These are phyloP conservation scores for Leccinellum rugosiceps DNA, from an alignment of 768 basidiomycete species.

Conservation along the genomic window DNA sequence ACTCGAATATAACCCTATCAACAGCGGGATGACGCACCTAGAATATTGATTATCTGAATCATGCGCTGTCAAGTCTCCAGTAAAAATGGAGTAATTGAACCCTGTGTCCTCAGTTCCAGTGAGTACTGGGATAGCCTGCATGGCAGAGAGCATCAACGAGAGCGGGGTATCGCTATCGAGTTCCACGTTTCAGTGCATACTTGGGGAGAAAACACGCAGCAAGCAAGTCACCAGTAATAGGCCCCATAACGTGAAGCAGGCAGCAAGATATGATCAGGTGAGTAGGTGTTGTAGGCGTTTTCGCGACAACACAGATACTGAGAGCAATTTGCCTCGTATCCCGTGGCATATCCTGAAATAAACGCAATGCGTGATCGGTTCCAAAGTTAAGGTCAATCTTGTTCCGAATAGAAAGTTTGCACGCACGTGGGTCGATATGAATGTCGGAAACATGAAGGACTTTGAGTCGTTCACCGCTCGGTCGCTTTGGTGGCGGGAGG, in stretches of 20 bases:
- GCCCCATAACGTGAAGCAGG: slow-evolving; percentile 65
- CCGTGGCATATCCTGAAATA: slow-evolving; percentile 55
- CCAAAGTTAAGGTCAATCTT: neutral
- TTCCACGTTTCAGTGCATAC: neutral
- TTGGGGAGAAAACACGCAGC: no score
- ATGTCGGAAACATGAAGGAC: slow-evolving; percentile 48
- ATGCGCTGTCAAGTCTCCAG: slow-evolving; percentile 71
- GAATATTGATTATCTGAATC: slow-evolving; percentile 63
- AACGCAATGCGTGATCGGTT: neutral
- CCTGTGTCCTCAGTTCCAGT: slow-evolving; percentile 55
- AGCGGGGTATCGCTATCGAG: slow-evolving; percentile 53
- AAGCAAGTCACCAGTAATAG: slow-evolving; percentile 2
- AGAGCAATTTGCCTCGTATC: slow-evolving; percentile 65
- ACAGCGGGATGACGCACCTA: slow-evolving; percentile 31
- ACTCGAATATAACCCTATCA: neutral
- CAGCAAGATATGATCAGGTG: slow-evolving; percentile 43
- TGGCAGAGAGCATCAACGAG: slow-evolving; percentile 51
- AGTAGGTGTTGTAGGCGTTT: slow-evolving; percentile 43
- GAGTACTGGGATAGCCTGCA: slow-evolving; percentile 61
- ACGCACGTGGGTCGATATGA: slow-evolving; percentile 46
- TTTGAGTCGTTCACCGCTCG: slow-evolving; percentile 44
- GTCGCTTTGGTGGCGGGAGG: slow-evolving; percentile 37
- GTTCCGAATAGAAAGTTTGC: no score
- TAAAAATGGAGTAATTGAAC: slow-evolving; percentile 63
- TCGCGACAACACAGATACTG: slow-evolving; percentile 57